phyloP scores from a whole-genome alignment of 2,329 filamentous ascomycete species.

The Lecanicillium sp. region DNA sequence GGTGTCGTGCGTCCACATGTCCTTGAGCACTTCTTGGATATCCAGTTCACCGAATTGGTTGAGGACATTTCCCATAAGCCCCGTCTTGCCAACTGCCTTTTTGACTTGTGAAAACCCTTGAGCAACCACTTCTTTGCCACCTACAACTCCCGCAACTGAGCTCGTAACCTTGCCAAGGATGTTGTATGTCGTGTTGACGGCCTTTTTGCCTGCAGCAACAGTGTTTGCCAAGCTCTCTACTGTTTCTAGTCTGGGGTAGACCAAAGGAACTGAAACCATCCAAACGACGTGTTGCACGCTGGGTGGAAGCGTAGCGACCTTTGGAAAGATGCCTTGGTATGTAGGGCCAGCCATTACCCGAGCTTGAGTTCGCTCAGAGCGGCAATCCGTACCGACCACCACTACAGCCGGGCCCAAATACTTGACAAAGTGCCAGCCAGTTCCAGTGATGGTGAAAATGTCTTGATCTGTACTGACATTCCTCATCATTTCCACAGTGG shows the following conservation, averaged over 20 bases:
- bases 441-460: conserved; percentile 93
- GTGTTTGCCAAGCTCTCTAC: conserved; percentile 89
- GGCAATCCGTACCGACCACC: conserved; percentile 81
- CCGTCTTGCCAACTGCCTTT: conserved; percentile 90
- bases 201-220: conserved; percentile 90
- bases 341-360: conserved; percentile 94
- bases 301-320: conserved; percentile 80
- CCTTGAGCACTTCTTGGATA: conserved; percentile 84
- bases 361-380: conserved; percentile 81
- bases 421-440: conserved; percentile 98
- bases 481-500: conserved; percentile 84
- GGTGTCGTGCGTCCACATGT: conserved; percentile 96
- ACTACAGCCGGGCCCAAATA: conserved; percentile 87
- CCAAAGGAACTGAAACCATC: conserved; percentile 85
- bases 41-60: conserved; percentile 97
- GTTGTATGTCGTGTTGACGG: conserved; percentile 93
- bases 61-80: conserved; percentile 89
- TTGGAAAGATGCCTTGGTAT: conserved; percentile 95
- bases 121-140: conserved; percentile 85
- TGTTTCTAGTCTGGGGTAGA: conserved; percentile 86
- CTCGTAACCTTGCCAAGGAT: conserved; percentile 91
- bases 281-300: conserved; percentile 95
- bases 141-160: conserved; percentile 89
- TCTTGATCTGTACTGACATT: conserved; percentile 83
- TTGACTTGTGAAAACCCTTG: conserved; percentile 93